phyloP scores from a whole-genome alignment of 306 rosid genomes.

The Quercus suber region DNA sequence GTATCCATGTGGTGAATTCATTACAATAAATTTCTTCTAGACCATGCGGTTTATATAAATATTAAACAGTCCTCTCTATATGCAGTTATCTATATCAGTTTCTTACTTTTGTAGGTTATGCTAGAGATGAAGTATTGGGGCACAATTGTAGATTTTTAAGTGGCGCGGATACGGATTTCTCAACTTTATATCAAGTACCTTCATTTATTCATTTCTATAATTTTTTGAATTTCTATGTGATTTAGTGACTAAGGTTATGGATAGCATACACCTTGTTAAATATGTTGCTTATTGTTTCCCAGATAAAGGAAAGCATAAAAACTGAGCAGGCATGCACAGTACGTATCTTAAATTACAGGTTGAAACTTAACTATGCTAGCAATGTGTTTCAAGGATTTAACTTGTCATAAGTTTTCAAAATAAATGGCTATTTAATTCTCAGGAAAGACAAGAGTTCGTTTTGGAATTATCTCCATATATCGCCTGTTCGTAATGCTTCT shows the following conservation, averaged over 20 bases:
- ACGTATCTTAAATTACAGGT: conserved; percentile 98
- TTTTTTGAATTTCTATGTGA: not conserved
- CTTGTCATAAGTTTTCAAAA: conserved; percentile 27
- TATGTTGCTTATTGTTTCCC: conserved; percentile 28
- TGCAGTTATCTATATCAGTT: conserved; percentile 13
- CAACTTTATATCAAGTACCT: conserved; percentile 52
- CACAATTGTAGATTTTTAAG: conserved; percentile 82
- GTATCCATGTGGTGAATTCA: not conserved
- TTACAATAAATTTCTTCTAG: not conserved
- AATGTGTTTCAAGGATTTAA: conserved; percentile 22
- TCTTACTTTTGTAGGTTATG: conserved; percentile 55
- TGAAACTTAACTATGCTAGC: conserved; percentile 36
- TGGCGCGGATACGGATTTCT: conserved; percentile 64
- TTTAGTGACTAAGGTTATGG: conserved; percentile 18
- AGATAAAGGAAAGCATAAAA: conserved; percentile 79
- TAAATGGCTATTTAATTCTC: conserved; percentile 23
- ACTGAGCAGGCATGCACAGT: conserved; percentile 77
- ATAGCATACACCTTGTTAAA: conserved; percentile 9
- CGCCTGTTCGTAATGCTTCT: conserved; percentile 82
- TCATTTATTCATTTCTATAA: not conserved
- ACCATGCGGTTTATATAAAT: not conserved
- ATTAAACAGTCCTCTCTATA: not conserved
- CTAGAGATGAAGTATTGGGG: conserved; percentile 76
- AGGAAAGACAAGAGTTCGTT: conserved; percentile 90
- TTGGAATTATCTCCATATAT: conserved; percentile 88